Evolutionary conservation across 2,329 filamentous ascomycete species (phyloP).

Genomic region (Pseudogymnoascus sp.): DNA sequence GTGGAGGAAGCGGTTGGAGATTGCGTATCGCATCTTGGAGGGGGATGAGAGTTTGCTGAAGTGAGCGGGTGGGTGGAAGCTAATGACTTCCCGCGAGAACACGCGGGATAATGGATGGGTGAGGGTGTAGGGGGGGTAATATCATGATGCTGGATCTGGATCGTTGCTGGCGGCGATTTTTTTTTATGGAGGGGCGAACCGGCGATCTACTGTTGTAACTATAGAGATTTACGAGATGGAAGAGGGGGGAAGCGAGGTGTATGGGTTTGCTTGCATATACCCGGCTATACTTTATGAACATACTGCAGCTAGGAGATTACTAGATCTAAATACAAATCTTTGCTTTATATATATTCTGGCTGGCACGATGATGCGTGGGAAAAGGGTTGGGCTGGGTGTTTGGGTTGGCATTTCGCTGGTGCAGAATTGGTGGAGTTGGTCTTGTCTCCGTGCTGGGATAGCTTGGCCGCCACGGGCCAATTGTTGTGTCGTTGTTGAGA

Average conservation of each 20-base stretch:
- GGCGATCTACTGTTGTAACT: not conserved
- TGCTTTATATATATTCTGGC: not conserved
- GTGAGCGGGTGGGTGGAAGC: not conserved
- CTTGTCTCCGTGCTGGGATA: too few relatives aligned
- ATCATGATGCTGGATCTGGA: not conserved
- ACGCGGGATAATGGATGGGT: not conserved
- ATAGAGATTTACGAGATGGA: not conserved
- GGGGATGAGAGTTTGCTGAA: slow-evolving; percentile 46
- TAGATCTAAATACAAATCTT: not conserved
- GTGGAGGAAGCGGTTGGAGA: slow-evolving; percentile 66
- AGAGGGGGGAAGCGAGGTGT: not conserved
- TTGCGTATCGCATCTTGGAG: slow-evolving; percentile 66
- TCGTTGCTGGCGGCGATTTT: not conserved
- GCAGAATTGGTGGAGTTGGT: too few relatives aligned
- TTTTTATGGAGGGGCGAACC: not conserved
- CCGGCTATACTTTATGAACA: not conserved
- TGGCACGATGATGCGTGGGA: not conserved
- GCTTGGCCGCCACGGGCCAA: too few relatives aligned
- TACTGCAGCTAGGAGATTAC: not conserved
- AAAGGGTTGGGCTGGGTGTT: not conserved
- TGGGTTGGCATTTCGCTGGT: not conserved
- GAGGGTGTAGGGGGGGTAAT: not conserved
- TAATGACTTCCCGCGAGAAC: not conserved
- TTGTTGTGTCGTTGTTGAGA: too few relatives aligned
- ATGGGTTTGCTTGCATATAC: slow-evolving; percentile 1